A percentile compares a stretch with the other conserved stretches of the same genome.
Evolutionary conservation across 805 yeast species (phyloP).

Genomic region (Barnettozyma siamensis): DNA sequence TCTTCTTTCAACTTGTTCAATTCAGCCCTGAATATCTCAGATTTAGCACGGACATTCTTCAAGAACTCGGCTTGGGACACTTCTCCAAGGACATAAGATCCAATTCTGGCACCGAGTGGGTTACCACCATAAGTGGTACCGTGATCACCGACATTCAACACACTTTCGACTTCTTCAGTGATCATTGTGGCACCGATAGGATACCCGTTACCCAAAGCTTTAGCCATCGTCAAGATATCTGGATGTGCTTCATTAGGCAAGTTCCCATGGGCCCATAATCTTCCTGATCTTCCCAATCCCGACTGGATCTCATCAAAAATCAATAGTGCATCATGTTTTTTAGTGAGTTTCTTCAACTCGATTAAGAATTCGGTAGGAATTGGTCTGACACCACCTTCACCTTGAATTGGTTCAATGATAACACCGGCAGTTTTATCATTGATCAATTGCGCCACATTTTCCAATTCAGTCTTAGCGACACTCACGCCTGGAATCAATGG

Average conservation of each 20-base stretch:
- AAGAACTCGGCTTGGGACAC: constrained; percentile 60
- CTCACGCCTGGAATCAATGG: constrained; percentile 89
- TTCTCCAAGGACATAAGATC: constrained; percentile 64
- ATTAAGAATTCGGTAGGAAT: constrained; percentile 58
- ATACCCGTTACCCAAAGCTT: constrained; percentile 94
- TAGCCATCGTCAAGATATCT: constrained; percentile 90
- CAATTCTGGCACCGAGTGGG: constrained; percentile 84
- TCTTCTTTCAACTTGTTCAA: constrained; percentile 45
- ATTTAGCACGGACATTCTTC: constrained; percentile 51
- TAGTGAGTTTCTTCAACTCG: constrained; percentile 62
- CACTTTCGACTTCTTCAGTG: constrained; percentile 68
- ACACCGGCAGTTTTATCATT: constrained; percentile 63
- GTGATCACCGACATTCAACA: constrained; percentile 85
- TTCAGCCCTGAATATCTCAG: constrained; percentile 48
- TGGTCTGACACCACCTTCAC: constrained; percentile 91
- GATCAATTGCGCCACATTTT: constrained; percentile 46
- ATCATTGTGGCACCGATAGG: constrained; percentile 95
- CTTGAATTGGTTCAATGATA: constrained; percentile 95
- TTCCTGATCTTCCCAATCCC: constrained; percentile 91
- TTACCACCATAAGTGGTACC: constrained; percentile 98
- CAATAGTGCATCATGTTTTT: constrained; percentile 62
- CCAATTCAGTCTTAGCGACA: constrained; percentile 58
- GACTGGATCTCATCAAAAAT: constrained; percentile 96
- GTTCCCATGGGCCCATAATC: constrained; percentile 84
- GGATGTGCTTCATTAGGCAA: constrained; percentile 83